phyloP scores from a whole-genome alignment of 225 moss, liverwort and hornwort species.

The Bryoerythrophyllum caledonicum region DNA sequence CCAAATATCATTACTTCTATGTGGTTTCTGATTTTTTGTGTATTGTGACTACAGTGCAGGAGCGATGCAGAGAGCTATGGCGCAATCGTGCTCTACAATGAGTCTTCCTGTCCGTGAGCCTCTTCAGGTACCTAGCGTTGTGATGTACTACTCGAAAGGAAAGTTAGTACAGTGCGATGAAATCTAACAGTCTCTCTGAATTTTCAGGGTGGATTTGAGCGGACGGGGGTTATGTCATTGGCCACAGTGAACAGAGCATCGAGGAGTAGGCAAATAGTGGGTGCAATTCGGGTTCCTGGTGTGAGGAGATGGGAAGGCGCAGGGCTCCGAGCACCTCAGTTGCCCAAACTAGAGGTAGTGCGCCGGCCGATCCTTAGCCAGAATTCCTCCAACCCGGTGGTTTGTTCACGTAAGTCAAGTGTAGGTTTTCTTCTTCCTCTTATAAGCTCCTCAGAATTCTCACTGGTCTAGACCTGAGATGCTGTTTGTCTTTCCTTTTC shows the following conservation, averaged over 20 bases:
- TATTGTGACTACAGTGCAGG: not conserved
- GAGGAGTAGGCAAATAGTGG: constrained; percentile 20
- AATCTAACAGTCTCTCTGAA: not conserved
- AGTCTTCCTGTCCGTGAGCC: constrained; percentile 25
- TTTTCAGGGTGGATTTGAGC: constrained; percentile 3
- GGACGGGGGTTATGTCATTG: constrained; percentile 27
- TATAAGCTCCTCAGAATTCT: not conserved
- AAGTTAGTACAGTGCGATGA: not conserved
- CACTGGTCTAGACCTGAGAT: not conserved
- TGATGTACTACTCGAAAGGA: not conserved
- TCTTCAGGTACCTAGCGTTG: constrained; percentile 32
- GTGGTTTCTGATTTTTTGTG: not conserved
- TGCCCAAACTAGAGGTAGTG: constrained; percentile 25
- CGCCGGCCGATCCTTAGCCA: constrained; percentile 6
- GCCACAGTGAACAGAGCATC: not conserved
- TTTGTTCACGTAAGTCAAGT: constrained; percentile 46
- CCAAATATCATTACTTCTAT: not conserved
- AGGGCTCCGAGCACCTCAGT: constrained; percentile 30
- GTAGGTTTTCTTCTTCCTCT: not conserved
- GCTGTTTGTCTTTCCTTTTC: not conserved
- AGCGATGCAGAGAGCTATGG: constrained; percentile 32
- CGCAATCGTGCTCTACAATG: constrained; percentile 32
- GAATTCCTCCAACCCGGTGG: constrained; percentile 34
- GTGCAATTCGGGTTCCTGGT: constrained; percentile 15
- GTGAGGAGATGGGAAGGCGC: constrained; percentile 32